Evolutionary conservation across 768 basidiomycete genomes (phyloP).

Genomic region (Lentinus brumalis): DNA sequence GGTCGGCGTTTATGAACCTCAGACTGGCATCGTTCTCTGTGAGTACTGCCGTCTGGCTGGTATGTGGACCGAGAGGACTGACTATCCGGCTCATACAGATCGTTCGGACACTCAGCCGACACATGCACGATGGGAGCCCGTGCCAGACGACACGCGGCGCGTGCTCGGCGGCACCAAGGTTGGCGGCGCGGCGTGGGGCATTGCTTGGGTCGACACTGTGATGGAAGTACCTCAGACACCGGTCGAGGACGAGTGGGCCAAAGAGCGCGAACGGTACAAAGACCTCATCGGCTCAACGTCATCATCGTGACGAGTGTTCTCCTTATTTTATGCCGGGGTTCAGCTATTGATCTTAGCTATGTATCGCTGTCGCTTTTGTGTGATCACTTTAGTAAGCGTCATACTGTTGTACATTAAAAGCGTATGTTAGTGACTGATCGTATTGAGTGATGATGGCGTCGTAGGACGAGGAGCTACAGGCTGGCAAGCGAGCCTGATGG

Average conservation of each 20-base stretch:
- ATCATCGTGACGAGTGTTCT: too few relatives aligned
- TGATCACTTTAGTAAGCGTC: too few relatives aligned
- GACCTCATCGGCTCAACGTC: neutral
- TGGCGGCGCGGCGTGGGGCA: constrained; percentile 78
- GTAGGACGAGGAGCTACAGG: too few relatives aligned
- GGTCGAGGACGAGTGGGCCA: constrained; percentile 5
- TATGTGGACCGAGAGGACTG: neutral
- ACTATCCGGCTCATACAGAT: constrained; percentile 46
- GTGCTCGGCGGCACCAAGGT: constrained; percentile 73
- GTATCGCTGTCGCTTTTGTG: too few relatives aligned
- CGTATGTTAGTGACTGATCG: too few relatives aligned
- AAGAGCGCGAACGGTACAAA: constrained; percentile 9
- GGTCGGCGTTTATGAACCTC: constrained; percentile 80
- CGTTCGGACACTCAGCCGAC: constrained; percentile 80
- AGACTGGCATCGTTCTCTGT: constrained; percentile 77
- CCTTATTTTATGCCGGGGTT: too few relatives aligned
- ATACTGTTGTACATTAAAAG: too few relatives aligned
- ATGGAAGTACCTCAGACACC: constrained; percentile 23
- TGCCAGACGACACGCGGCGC: constrained; percentile 50
- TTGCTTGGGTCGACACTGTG: constrained; percentile 72
- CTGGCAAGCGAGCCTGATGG: too few relatives aligned
- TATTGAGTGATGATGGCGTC: too few relatives aligned
- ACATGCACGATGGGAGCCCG: constrained; percentile 55
- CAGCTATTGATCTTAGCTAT: too few relatives aligned
- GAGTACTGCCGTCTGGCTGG: constrained; percentile 15